These are phyloP conservation scores for Chlamydomonas sp. DNA, from an alignment of 139 green algal species.

Conservation along the genomic window DNA sequence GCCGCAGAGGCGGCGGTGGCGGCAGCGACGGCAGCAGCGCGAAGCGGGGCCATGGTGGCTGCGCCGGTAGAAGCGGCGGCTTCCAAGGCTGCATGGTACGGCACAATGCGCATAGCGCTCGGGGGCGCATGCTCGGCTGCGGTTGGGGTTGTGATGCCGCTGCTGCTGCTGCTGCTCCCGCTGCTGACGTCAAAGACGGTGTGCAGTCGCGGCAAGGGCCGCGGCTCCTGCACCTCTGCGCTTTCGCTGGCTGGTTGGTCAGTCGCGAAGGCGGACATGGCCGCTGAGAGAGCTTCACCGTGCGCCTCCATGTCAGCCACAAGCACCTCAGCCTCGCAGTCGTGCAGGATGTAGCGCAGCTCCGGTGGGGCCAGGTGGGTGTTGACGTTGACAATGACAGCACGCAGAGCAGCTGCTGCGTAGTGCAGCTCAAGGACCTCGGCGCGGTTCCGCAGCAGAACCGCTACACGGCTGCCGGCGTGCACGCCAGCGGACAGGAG, in stretches of 20 bases:
- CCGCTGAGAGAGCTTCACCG: slow-evolving; percentile 23
- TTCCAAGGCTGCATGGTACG: neutral
- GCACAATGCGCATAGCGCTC: neutral
- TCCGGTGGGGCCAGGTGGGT: slow-evolving; percentile 73
- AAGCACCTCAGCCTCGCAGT: slow-evolving; percentile 64
- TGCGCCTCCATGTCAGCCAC: slow-evolving; percentile 60
- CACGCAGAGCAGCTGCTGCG: slow-evolving; percentile 75
- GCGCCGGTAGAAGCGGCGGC: neutral
- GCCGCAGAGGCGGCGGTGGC: neutral
- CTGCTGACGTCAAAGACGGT: slow-evolving; percentile 3
- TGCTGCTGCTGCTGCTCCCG: neutral
- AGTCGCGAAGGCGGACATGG: neutral
- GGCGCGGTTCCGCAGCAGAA: slow-evolving; percentile 77
- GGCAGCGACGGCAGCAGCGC: neutral
- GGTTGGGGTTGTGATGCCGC: neutral
- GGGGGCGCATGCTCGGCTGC: neutral
- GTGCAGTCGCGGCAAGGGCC: neutral
- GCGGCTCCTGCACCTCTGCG: neutral
- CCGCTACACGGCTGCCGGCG: slow-evolving; percentile 64
- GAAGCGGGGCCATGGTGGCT: neutral
- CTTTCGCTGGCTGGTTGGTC: neutral
- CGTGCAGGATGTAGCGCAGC: slow-evolving; percentile 73
- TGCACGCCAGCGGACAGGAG: slow-evolving; percentile 45
- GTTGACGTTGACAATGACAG: slow-evolving; percentile 88
- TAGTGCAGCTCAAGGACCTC: slow-evolving; percentile 80